These are phyloP conservation scores for Phylloporus sp. DNA, from an alignment of 1,284 basidiomycete species.

Conservation along the genomic window DNA sequence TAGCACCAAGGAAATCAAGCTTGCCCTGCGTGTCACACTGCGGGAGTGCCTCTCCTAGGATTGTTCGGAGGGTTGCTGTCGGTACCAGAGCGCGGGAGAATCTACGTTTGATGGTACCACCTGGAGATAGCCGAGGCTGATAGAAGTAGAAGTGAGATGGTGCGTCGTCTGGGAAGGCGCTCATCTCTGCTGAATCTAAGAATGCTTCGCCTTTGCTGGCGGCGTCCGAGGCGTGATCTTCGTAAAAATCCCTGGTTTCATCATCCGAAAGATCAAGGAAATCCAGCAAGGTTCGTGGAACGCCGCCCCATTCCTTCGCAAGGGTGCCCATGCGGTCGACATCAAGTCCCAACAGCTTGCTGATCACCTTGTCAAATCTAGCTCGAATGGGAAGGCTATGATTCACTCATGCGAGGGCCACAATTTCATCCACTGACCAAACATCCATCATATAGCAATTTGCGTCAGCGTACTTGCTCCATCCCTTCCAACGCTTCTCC, in stretches of 20 bases:
- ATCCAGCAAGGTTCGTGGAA: neutral
- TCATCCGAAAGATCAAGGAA: neutral
- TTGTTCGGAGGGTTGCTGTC: neutral
- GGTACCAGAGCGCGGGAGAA: neutral
- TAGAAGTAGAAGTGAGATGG: neutral
- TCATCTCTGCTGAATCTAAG: neutral
- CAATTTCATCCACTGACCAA: neutral
- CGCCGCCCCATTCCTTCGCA: neutral
- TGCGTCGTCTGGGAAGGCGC: neutral
- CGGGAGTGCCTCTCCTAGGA: neutral
- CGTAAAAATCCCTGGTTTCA: neutral
- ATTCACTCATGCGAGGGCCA: neutral
- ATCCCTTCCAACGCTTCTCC: neutral
- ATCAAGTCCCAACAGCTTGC: neutral
- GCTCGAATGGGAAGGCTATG: too few relatives aligned
- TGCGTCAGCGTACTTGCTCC: neutral
- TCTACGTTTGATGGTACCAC: neutral
- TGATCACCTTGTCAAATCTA: neutral
- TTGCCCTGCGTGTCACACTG: fast-evolving
- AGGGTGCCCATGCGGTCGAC: neutral
- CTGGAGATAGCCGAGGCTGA: neutral
- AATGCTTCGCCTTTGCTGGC: neutral
- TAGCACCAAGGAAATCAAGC: neutral
- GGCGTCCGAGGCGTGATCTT: neutral
- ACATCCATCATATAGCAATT: neutral